These are phyloP conservation scores for Eucalyptus microcorys DNA, from an alignment of 345 rosid genomes.

Conservation along the genomic window DNA sequence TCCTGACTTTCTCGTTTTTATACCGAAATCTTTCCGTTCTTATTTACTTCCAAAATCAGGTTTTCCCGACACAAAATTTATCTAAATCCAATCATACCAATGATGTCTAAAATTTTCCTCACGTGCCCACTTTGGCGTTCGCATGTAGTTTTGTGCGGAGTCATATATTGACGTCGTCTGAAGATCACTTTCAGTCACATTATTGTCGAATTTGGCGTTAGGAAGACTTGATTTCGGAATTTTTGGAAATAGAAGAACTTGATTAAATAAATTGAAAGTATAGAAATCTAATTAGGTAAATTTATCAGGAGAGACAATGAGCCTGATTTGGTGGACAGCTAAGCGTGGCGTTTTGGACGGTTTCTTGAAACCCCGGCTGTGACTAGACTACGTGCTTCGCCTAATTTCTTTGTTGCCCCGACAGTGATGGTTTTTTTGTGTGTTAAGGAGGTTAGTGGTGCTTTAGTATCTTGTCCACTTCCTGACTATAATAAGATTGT, in stretches of 20 bases:
- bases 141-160: background rate
- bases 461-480: background rate
- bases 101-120: background rate
- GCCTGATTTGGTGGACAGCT: background rate
- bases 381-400: background rate
- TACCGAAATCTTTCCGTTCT: background rate
- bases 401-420: background rate
- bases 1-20: background rate
- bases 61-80: background rate
- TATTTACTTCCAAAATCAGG: background rate
- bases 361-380: background rate
- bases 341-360: background rate
- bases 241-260: background rate
- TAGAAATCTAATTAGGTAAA: background rate
- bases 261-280: background rate
- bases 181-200: background rate
- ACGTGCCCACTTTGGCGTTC: background rate
- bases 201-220: background rate
- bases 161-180: background rate
- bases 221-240: background rate
- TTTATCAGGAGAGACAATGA: background rate
- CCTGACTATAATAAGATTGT: background rate
- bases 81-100: background rate
- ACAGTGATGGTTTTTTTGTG: background rate
- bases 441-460: background rate